Evolutionary conservation across 1,284 basidiomycete genomes (phyloP).

Genomic region (Tylopilus orsonianus): DNA sequence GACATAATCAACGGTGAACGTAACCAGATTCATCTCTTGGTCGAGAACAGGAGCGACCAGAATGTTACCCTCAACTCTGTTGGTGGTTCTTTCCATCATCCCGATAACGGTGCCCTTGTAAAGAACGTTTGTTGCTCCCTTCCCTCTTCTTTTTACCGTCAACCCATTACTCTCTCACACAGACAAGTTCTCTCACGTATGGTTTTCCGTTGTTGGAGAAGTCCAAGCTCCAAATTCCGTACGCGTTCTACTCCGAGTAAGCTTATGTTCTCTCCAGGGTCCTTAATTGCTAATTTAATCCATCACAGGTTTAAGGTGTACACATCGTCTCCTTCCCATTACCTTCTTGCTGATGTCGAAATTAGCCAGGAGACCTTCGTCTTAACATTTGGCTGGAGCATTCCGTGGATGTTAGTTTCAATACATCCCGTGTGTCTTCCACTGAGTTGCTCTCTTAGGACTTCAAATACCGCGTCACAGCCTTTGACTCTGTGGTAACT

Average conservation of each 20-base stretch:
- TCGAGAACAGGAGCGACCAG: slow-evolving; percentile 76
- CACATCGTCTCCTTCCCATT: neutral
- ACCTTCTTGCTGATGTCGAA: slow-evolving; percentile 6
- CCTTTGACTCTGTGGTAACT: slow-evolving; percentile 78
- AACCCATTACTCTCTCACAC: too few relatives aligned
- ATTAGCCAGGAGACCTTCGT: slow-evolving; percentile 74
- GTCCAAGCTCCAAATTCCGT: slow-evolving; percentile 71
- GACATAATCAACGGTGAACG: slow-evolving; percentile 87
- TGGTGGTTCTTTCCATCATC: slow-evolving; percentile 71
- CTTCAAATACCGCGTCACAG: slow-evolving; percentile 60
- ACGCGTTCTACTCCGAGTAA: slow-evolving; percentile 82
- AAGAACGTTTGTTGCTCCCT: slow-evolving; percentile 63
- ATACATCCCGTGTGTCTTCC: slow-evolving; percentile 2
- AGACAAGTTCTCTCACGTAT: slow-evolving; percentile 68
- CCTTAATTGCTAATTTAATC: slow-evolving; percentile 16
- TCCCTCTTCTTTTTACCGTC: neutral
- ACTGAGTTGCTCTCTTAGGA: slow-evolving; percentile 38
- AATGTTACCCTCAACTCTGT: slow-evolving; percentile 76
- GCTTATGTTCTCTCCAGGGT: slow-evolving; percentile 32
- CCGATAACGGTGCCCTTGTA: slow-evolving; percentile 63
- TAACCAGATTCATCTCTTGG: slow-evolving; percentile 64
- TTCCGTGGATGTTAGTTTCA: slow-evolving; percentile 53
- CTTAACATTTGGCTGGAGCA: slow-evolving; percentile 82
- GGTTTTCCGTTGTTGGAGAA: slow-evolving; percentile 61
- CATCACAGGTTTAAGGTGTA: slow-evolving; percentile 62